phyloP scores from a whole-genome alignment of 306 rosid species.

The Psophocarpus tetragonolobus region DNA sequence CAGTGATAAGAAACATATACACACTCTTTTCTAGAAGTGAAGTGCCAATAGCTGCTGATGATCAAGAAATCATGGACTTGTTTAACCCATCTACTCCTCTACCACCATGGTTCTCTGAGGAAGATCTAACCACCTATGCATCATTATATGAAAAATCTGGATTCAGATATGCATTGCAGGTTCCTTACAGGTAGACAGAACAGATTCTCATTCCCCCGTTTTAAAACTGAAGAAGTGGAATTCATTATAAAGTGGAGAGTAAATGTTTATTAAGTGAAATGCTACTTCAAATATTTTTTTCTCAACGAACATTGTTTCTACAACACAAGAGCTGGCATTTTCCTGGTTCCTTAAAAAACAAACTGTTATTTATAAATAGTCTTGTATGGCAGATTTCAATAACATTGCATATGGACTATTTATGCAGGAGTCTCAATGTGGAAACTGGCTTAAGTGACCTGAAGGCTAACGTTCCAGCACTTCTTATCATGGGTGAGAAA shows the following conservation, averaged over 20 bases:
- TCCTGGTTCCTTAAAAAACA: neutral
- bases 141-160: slow-evolving; percentile 55
- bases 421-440: slow-evolving; percentile 32
- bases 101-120: slow-evolving; percentile 57
- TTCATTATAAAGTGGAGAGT: no score
- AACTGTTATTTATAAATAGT: neutral
- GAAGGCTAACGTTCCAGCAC: slow-evolving; percentile 39
- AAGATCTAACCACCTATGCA: slow-evolving; percentile 56
- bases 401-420: neutral
- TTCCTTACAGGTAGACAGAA: slow-evolving; percentile 49
- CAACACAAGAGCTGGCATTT: neutral
- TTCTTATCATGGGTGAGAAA: slow-evolving; percentile 54
- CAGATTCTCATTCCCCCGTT: neutral
- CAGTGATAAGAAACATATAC: slow-evolving; percentile 56
- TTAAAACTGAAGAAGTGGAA: no score
- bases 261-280: no score
- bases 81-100: slow-evolving; percentile 57
- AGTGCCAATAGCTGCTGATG: slow-evolving; percentile 47
- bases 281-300: neutral
- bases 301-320: no score
- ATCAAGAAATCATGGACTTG: slow-evolving; percentile 65
- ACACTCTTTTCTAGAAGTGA: slow-evolving; percentile 56
- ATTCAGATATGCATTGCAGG: slow-evolving; percentile 47
- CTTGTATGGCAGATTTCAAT: neutral
- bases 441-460: slow-evolving; percentile 47